Conservation (phyloP, 257 asterid species). For the Leonotis leonurus region DNA sequence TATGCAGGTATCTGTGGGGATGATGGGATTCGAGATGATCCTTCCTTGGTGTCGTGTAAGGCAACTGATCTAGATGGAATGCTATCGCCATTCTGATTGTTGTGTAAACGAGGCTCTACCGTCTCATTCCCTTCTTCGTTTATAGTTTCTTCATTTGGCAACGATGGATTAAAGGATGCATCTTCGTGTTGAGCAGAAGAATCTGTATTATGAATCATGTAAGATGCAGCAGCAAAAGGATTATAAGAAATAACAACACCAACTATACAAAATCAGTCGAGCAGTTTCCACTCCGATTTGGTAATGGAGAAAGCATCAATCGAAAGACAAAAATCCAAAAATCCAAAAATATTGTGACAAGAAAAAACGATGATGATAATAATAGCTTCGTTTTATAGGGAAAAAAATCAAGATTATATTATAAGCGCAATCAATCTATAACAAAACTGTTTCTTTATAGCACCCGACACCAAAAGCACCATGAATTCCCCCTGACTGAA, state of each 20-base stretch:
- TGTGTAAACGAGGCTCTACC: slow-evolving; percentile 22
- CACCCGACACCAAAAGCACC: neutral
- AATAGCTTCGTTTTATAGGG: neutral
- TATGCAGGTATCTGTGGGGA: slow-evolving; percentile 19
- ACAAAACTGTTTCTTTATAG: neutral
- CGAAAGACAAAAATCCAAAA: neutral
- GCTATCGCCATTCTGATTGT: slow-evolving; percentile 17
- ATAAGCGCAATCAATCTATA: neutral
- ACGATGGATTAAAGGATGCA: slow-evolving; percentile 16
- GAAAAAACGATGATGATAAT: neutral
- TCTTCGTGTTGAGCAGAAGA: slow-evolving; percentile 31
- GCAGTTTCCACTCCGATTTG: neutral
- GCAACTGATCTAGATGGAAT: slow-evolving; percentile 24
- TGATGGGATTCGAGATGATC: slow-evolving; percentile 29
- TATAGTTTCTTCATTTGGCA: slow-evolving; percentile 25
- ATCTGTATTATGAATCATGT: slow-evolving; percentile 29
- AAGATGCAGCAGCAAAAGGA: slow-evolving; percentile 9
- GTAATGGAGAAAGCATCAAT: neutral
- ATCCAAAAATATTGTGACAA: neutral
- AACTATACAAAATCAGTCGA: neutral
- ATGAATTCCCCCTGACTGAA: too few species aligned
- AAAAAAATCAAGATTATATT: neutral
- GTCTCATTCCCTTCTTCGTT: slow-evolving; percentile 20
- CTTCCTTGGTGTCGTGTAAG: slow-evolving; percentile 25
- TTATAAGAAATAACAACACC: neutral